A percentile compares a stretch with the other conserved stretches of the same genome.
Evolutionary conservation across 164 flowering plant genomes (phyloP).

Genomic region (Chimonanthus praecox): DNA sequence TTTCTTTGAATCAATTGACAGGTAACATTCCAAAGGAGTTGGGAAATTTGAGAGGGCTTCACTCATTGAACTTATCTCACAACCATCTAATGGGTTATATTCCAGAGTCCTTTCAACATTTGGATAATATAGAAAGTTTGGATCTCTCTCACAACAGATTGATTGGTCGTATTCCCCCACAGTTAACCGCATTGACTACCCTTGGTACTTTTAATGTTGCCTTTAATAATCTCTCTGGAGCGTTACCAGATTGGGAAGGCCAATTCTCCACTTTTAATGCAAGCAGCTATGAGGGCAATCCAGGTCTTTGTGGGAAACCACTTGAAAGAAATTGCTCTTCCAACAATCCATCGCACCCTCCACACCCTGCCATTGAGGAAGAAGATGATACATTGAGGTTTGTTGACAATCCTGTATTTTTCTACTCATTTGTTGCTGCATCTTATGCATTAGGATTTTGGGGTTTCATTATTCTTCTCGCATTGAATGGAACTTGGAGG

Average conservation of each 20-base stretch:
- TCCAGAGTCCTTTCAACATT: background rate
- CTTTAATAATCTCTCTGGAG: conserved; percentile 4
- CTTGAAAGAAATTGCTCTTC: conserved; percentile 2
- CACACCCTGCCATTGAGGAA: background rate
- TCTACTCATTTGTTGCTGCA: background rate
- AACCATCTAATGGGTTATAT: background rate
- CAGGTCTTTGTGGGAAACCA: background rate
- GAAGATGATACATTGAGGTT: background rate
- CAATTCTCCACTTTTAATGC: conserved; percentile 1
- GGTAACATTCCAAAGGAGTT: conserved; percentile 2
- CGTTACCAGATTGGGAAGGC: background rate
- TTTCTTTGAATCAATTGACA: conserved; percentile 3
- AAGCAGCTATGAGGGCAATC: conserved; percentile 1
- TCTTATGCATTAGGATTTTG: conserved; percentile 5
- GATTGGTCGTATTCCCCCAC: background rate
- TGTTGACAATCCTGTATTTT: background rate
- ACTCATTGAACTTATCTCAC: conserved; percentile 4
- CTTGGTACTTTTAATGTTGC: conserved; percentile 1
- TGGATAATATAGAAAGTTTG: conserved; percentile 6
- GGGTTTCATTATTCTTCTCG: background rate
- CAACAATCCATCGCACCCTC: no score
- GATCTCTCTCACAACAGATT: conserved; percentile 5
- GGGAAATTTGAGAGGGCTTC: background rate
- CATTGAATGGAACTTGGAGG: background rate
- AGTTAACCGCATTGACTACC: background rate